phyloP scores from a whole-genome alignment of 1,284 basidiomycete genomes.

The Cerioporus squamosus region DNA sequence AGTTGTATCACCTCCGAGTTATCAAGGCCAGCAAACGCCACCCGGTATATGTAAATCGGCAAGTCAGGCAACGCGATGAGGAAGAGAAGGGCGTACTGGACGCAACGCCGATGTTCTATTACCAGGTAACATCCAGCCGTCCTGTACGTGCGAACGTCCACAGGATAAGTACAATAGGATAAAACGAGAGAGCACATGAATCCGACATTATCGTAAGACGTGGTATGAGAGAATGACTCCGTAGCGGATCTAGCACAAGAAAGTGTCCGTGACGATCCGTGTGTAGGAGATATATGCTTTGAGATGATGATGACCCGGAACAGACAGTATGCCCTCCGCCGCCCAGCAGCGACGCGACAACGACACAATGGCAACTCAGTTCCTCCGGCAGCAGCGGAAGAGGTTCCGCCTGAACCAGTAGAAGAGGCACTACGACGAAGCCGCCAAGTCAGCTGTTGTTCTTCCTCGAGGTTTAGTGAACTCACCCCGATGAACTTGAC shows the following conservation, averaged over 20 bases:
- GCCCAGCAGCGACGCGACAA: neutral
- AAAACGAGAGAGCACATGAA: slow-evolving; percentile 13
- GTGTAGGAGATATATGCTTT: slow-evolving; percentile 9
- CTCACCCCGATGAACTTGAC: slow-evolving; percentile 86
- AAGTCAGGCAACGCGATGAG: too few relatives aligned
- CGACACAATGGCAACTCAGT: slow-evolving; percentile 42
- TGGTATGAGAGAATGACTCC: slow-evolving; percentile 2
- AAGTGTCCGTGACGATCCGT: slow-evolving; percentile 25
- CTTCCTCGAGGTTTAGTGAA: slow-evolving; percentile 24
- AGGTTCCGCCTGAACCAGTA: slow-evolving; percentile 86
- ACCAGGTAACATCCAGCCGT: slow-evolving; percentile 1
- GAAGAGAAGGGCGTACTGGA: neutral
- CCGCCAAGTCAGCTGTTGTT: slow-evolving; percentile 18
- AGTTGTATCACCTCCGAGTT: neutral
- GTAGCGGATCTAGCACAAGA: slow-evolving; percentile 9
- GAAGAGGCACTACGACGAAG: slow-evolving; percentile 63
- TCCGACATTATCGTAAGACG: neutral
- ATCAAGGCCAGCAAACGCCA: neutral
- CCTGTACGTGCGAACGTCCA: slow-evolving; percentile 9
- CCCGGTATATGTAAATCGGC: too few relatives aligned
- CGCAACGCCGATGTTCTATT: neutral
- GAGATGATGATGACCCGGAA: slow-evolving; percentile 8
- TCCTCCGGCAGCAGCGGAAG: slow-evolving; percentile 80
- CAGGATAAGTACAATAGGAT: slow-evolving; percentile 15
- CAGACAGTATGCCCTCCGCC: neutral